These are phyloP conservation scores for Pyrenophora seminiperda DNA, from an alignment of 2,329 filamentous ascomycete species.

Conservation along the genomic window DNA sequence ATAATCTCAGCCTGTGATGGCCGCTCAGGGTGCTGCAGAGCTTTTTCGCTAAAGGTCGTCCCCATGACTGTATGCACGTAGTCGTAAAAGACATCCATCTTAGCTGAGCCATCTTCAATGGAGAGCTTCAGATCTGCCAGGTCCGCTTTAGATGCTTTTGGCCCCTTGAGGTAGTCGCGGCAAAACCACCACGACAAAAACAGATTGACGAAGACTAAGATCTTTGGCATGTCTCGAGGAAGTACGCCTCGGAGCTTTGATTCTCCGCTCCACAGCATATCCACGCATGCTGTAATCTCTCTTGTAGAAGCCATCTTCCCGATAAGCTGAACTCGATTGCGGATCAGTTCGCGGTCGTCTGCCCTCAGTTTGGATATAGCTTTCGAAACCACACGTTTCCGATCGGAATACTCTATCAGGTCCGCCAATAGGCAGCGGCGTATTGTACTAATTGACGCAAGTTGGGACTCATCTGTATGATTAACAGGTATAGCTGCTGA, in stretches of 20 bases:
- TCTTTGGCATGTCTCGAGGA: constrained; percentile 31
- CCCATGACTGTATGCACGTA: constrained; percentile 30
- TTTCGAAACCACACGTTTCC: constrained; percentile 53
- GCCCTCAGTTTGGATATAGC: constrained; percentile 43
- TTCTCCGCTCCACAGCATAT: constrained; percentile 27
- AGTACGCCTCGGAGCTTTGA: constrained; percentile 34
- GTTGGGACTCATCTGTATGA: constrained; percentile 27
- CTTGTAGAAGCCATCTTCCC: constrained; percentile 24
- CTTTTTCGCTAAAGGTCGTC: constrained; percentile 33
- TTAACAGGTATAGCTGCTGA: background rate
- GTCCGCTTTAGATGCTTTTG: constrained; percentile 7
- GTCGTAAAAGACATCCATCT: constrained; percentile 31
- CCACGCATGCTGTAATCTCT: constrained; percentile 33
- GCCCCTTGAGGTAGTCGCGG: constrained; percentile 22
- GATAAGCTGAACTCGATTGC: constrained; percentile 26
- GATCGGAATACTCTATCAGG: constrained; percentile 48
- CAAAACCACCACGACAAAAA: constrained; percentile 47
- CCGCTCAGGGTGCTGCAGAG: constrained; percentile 23
- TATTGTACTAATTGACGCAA: constrained; percentile 34
- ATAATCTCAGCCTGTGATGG: constrained; percentile 38
- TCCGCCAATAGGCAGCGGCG: constrained; percentile 42
- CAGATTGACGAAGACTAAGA: constrained; percentile 32
- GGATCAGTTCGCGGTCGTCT: constrained; percentile 27
- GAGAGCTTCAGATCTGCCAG: constrained; percentile 26
- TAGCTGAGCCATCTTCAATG: constrained; percentile 18